Percentiles rank a stretch among this genome's conserved stretches.
Evolutionary conservation across 257 asterid genomes (phyloP).

Genomic region (Penstemon davidsonii): DNA sequence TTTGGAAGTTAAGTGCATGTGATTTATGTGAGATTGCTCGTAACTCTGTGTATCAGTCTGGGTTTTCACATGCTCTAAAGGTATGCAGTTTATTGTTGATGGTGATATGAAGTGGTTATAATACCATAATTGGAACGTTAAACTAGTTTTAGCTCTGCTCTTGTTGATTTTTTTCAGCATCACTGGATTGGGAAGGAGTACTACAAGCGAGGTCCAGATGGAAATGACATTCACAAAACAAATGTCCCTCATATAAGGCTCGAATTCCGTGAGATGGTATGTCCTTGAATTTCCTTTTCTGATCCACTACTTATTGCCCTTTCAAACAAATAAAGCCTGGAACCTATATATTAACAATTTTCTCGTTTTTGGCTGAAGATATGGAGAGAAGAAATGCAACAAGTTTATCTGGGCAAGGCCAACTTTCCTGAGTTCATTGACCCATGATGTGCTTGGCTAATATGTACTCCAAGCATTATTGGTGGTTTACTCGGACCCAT

Average conservation of each 20-base stretch:
- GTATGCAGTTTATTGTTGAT: conserved; percentile 34
- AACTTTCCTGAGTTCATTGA: conserved; percentile 53
- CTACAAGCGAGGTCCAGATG: conserved; percentile 85
- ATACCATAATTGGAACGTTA: background rate
- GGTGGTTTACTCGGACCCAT: conserved; percentile 6
- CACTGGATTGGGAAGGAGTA: conserved; percentile 95
- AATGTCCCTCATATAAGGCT: conserved; percentile 95
- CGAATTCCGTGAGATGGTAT: conserved; percentile 89
- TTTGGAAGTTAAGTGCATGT: conserved; percentile 92
- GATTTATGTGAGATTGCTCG: conserved; percentile 98
- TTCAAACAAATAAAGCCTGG: conserved; percentile 3
- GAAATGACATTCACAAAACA: conserved; percentile 91
- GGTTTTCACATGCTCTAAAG: conserved; percentile 89
- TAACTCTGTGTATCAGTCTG: conserved; percentile 93
- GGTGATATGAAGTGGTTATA: background rate
- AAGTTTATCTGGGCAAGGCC: conserved; percentile 75
- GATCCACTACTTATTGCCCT: conserved; percentile 8
- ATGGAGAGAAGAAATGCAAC: conserved; percentile 95
- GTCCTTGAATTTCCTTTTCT: conserved; percentile 12
- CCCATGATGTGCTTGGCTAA: conserved; percentile 48
- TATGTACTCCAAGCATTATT: conserved; percentile 17
- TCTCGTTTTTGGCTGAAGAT: conserved; percentile 45
- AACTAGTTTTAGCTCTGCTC: background rate
- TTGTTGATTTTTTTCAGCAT: conserved; percentile 44
- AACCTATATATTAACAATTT: background rate